These are phyloP conservation scores for Endogone sp. DNA, from an alignment of 192 early-diverging fungal genomes.

Conservation along the genomic window DNA sequence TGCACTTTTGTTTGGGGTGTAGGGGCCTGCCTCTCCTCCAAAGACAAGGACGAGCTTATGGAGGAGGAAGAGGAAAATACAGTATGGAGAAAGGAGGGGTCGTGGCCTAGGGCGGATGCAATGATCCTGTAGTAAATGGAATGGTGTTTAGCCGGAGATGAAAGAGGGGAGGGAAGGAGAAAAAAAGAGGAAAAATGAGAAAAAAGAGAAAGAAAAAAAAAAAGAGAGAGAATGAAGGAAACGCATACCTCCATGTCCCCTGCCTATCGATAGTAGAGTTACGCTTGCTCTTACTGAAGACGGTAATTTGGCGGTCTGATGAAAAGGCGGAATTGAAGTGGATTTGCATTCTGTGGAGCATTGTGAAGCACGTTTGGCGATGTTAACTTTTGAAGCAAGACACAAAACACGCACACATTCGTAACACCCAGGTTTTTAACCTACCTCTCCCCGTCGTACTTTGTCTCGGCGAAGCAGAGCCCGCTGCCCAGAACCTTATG, in stretches of 20 bases:
- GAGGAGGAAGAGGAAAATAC: neutral
- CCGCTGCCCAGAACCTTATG: neutral
- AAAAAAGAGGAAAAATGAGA: too few relatives aligned
- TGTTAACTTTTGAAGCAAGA: too few relatives aligned
- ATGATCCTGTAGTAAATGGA: neutral
- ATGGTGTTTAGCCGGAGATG: neutral
- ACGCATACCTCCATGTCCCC: neutral
- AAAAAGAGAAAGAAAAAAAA: too few relatives aligned
- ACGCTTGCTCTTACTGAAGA: neutral
- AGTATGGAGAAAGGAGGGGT: neutral
- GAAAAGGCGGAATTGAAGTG: neutral
- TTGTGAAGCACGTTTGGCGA: neutral
- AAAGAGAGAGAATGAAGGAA: too few relatives aligned
- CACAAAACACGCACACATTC: too few relatives aligned
- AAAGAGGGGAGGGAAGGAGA: too few relatives aligned
- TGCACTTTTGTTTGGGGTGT: neutral
- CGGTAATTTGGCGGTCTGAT: neutral
- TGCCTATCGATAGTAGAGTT: neutral
- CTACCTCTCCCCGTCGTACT: neutral
- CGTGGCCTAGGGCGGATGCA: neutral
- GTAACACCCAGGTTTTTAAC: too few relatives aligned
- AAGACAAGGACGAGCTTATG: neutral
- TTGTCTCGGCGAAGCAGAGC: neutral
- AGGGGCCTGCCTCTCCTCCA: neutral
- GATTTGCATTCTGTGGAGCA: neutral